Base-by-base conservation (phyloP, 2,329 filamentous ascomycete species). In the Claviceps sp. region DNA sequence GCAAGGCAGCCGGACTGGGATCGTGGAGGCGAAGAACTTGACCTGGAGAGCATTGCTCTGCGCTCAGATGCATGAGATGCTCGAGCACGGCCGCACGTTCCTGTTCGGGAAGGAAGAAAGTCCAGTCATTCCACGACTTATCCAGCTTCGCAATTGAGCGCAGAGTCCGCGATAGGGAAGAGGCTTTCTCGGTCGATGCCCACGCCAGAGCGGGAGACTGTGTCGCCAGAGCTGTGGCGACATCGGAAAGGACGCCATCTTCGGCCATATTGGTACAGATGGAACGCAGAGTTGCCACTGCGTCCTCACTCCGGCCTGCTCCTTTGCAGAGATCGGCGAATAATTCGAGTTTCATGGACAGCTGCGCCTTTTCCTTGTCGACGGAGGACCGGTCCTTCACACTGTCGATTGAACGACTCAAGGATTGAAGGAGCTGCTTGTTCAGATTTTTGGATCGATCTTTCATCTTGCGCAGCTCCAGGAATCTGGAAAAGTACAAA, bases 401-500 rank as follows among this genome's bases (percentile, higher is more conserved):
- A 39, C 77, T 71, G 45, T 85, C 79, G 47, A 86, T 75, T 0
- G 83, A 85, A 51, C 79, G 75, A 52, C 76, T 77, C 47, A 88
- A 71, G 13, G 81, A 74, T 48, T 77, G 74, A 14, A 85, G 64
- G 1, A 76, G 69, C 17, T 65, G 64, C 57, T 69, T 70, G 53
- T 62, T 67, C 45, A 60, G 52, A 20, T 66, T 61, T 49, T 67
- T 68, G 11, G 63, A 60, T 44, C 64, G 70, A 4, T 67, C 66
- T 0, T 66, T 57, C 23, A 68, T 65, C 48, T 76, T 77, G 14
- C 72, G 67, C 54, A 79, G 62, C 45, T 73, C 69, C 17, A 77
- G 66, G 59, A 80, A 80, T 47, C 78, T 72, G n/a, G 79, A 71
- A 62, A 83, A 88, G 61, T 87, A 87, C 3, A 86, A 72, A 58